A percentile compares a stretch with the other conserved stretches of the same genome.
phyloP scores from a whole-genome alignment of 2,329 filamentous ascomycete species.

The Venturia pyrina region DNA sequence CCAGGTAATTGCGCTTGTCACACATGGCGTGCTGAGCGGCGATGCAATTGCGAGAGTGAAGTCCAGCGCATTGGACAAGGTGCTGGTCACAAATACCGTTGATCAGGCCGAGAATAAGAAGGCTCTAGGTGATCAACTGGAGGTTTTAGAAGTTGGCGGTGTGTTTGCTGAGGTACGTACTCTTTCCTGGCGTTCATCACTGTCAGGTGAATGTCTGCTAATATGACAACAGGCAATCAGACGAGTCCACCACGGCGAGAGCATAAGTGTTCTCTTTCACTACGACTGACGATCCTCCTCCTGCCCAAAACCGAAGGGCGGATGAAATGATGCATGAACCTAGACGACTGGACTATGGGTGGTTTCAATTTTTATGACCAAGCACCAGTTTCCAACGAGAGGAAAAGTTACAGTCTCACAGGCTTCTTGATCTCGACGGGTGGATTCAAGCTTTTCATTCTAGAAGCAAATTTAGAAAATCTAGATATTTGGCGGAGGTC shows the following conservation, averaged over 20 bases:
- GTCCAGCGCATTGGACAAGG: conserved; percentile 82
- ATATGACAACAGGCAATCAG: conserved; percentile 58
- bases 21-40: conserved; percentile 89
- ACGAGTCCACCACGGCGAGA: conserved; percentile 93
- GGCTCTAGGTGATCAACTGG: conserved; percentile 71
- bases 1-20: conserved; percentile 82
- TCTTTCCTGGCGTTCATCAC: background rate
- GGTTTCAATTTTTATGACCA: background rate
- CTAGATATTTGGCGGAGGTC: background rate
- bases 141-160: conserved; percentile 78
- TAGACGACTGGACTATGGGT: background rate
- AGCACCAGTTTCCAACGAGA: background rate
- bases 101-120: conserved; percentile 73
- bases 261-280: conserved; percentile 90
- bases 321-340: background rate
- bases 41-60: conserved; percentile 94
- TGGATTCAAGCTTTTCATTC: background rate
- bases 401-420: background rate
- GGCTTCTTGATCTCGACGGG: background rate
- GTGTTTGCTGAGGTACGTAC: conserved; percentile 73
- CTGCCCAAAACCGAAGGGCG: background rate
- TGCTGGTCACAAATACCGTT: conserved; percentile 91
- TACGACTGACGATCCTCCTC: conserved; percentile 45
- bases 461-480: conserved; percentile 6
- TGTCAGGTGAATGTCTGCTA: conserved; percentile 14